Conservation (phyloP, 768 basidiomycete genomes). For the Lanmaoa rubissima region DNA sequence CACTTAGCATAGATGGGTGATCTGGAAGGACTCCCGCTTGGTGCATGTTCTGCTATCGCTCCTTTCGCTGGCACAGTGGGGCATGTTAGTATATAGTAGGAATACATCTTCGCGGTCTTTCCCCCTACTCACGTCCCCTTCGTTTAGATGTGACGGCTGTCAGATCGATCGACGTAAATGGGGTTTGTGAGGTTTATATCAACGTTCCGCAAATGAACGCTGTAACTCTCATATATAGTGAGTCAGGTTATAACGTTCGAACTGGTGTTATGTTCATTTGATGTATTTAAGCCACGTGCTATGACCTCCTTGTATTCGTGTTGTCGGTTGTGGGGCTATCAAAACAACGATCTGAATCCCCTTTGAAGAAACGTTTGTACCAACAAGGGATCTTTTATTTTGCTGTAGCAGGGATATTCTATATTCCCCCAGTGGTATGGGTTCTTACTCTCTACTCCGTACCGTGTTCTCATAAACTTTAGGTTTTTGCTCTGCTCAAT, state of each 20-base stretch:
- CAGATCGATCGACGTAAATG: background rate
- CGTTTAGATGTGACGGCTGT: conserved; percentile 3
- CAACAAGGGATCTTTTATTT: conserved; percentile 21
- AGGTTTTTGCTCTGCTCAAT: conserved; percentile 9
- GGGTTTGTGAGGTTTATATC: background rate
- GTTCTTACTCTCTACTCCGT: background rate
- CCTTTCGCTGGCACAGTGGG: conserved; percentile 20
- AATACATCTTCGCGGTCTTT: background rate
- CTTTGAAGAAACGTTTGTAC: conserved; percentile 15
- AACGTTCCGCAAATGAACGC: background rate
- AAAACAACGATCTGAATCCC: conserved; percentile 3
- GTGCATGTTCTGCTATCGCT: conserved; percentile 13
- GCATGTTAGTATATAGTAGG: conserved; percentile 12
- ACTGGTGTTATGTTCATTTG: background rate
- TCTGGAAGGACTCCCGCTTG: conserved; percentile 21
- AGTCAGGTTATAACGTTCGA: background rate
- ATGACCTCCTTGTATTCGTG: conserved; percentile 19
- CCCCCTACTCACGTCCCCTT: background rate
- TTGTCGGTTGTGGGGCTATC: conserved; percentile 19
- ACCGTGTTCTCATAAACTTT: background rate
- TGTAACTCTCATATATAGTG: conserved; percentile 14
- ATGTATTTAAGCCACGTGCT: conserved; percentile 11
- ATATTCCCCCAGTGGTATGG: conserved; percentile 13
- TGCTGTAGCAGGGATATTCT: conserved; percentile 9
- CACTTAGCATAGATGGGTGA: conserved; percentile 18